Evolutionary conservation across 1,284 basidiomycete genomes (phyloP), one percentile per base, ranked within the genome.

Genomic region (Quambalaria eucalypti): DNA sequence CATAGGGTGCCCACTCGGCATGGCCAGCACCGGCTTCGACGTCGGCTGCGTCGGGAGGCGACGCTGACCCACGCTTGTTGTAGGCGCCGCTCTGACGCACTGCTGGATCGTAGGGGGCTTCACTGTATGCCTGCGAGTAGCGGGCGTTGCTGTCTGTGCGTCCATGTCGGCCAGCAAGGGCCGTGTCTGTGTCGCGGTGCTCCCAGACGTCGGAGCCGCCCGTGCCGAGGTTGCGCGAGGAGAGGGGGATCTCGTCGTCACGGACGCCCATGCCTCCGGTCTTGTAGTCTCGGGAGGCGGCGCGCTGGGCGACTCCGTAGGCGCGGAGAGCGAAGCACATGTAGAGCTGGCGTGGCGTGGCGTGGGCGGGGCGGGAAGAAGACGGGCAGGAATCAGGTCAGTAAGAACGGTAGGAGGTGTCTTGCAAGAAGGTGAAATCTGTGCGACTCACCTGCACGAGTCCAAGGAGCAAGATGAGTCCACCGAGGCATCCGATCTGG

Each of bases 401-500:
- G 28, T 1, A 26, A 16, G n/a, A 23, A 40, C 23, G 30, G 6
- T 8, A 21, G 29, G 25, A 1, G 1, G 14, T 12, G 12, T 6
- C n/a, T 7, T 44, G 40, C 7, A 8, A 29, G 4, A 16, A 44
- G 30, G n/a, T 48, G 51, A n/a, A 51, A 57, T 51, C 50, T 57
- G 56, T 29, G 55, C n/a, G n/a, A n/a, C n/a, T n/a, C n/a, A n/a
- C n/a, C n/a, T n/a, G n/a, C 40, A 57, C 69, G n/a, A 75, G 48
- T 3, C 67, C 70, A 49, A 75, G 60, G 30, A 75, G 39, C 2
- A 66, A 52, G 21, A 74, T 60, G 42, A 75, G 49, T 6, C 65
- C 62, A 5, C 56, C 66, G 70, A 73, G 71, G 28, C 64, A 56
- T 29, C 73, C 73, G 12, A 70, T 63, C 56, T 75, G 68, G 7